These are phyloP conservation scores for Geosmithia putterillii DNA, from an alignment of 2,329 filamentous ascomycete genomes.

Conservation along the genomic window DNA sequence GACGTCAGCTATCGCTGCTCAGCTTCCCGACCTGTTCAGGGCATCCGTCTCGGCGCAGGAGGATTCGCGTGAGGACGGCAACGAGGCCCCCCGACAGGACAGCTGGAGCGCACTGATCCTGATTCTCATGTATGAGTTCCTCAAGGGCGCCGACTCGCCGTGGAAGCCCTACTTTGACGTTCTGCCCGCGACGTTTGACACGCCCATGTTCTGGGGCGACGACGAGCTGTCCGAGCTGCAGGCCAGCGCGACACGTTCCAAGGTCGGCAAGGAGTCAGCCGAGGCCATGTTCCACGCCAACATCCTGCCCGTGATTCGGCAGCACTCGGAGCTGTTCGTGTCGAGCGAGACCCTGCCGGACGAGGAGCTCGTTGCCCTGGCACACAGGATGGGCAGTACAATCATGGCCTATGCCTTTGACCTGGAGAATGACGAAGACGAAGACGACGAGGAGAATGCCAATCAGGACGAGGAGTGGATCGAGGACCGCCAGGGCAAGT, in stretches of 20 bases:
- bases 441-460: conserved; percentile 45
- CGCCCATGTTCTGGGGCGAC: conserved; percentile 78
- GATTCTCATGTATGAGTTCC: conserved; percentile 65
- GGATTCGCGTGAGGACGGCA: conserved; percentile 15
- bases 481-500: conserved; percentile 45
- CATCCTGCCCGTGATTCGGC: conserved; percentile 37
- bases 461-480: conserved; percentile 55
- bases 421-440: conserved; percentile 46
- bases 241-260: conserved; percentile 61
- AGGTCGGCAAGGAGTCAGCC: conserved; percentile 63
- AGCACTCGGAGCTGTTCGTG: conserved; percentile 29
- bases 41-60: conserved; percentile 29
- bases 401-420: conserved; percentile 95
- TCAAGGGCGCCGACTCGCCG: conserved; percentile 43
- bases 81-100: conserved; percentile 27
- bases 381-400: conserved; percentile 73
- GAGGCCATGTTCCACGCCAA: conserved; percentile 52
- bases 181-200: conserved; percentile 62
- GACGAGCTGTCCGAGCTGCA: conserved; percentile 61
- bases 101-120: conserved; percentile 55
- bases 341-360: conserved; percentile 23
- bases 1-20: conserved; percentile 55
- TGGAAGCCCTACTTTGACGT: conserved; percentile 75
- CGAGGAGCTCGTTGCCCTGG: conserved; percentile 34
- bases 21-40: conserved; percentile 28